Base-by-base conservation (phyloP, 192 early-diverging fungal species). In the Glomus cerebriforme region DNA sequence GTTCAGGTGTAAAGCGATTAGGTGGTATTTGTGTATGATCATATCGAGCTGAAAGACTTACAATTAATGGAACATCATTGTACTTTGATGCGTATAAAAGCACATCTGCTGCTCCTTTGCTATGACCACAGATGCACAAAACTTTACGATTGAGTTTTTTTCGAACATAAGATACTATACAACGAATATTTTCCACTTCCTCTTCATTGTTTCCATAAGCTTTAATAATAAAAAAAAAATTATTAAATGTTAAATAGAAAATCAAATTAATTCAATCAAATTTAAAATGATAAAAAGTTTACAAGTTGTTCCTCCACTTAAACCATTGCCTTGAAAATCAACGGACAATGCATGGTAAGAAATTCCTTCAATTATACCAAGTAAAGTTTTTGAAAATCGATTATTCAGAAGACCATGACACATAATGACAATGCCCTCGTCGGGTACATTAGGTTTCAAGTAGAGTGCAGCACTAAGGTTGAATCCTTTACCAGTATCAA, bases 311-410 rank as follows among this genome's bases (percentile, higher is more conserved):
- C 90, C 90, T 3, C 82, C 85, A 78, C 88, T 89, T 27, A 71
- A 74, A 3, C 90, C 90, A 79, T 87, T 89, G 26, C 90, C 90
- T 29, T 81, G 88, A 67, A 89, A 91, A 63, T 91, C 90, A 62
- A 90, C 85, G 26, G 84, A 74, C 3, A 88, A 59, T 5, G 83
- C 81, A 3, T 81, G 72, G n/a, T 83, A 79, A 15, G 78, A 27
- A 9, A 82, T 29, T 24, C 47, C 69, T 27, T 78, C 71, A 17
- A 75, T 68, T 31, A 90, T 45, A 19, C 59, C 29, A 0, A 17
- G 66, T 34, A 85, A 76, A 45, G 84, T 74, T 10, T 81, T 79
- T 5, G 85, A 78, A 27, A 85, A 68, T 45, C 83, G 82, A 15
- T 81, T 86, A 66, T 87, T 86, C 34, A 88, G 74, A 67, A 90